Percentiles rank a stretch among this genome's conserved stretches.
phyloP scores from a whole-genome alignment of 805 yeast genomes.

The Blastobotrys peoriensis region DNA sequence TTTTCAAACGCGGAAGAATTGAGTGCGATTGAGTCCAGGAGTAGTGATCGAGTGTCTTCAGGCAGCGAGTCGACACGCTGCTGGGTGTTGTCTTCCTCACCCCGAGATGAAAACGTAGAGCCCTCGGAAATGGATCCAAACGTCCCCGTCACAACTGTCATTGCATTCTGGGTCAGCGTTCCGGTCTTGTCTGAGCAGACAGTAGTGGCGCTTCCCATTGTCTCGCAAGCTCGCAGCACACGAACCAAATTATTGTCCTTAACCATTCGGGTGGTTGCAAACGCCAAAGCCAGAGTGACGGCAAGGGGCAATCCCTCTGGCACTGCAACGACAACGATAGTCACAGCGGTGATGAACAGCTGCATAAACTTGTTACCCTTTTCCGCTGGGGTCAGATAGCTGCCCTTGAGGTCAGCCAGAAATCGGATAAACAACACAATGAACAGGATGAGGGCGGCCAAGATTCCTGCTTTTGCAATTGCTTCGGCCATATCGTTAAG shows the following conservation, averaged over 20 bases:
- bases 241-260: constrained; percentile 95
- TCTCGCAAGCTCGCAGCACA: constrained; percentile 88
- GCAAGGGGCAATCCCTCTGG: constrained; percentile 99
- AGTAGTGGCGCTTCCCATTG: constrained; percentile 98
- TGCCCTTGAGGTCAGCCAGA: constrained; percentile 51
- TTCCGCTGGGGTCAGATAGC: constrained; percentile 49
- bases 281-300: constrained; percentile 92
- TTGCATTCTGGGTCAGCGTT: constrained; percentile 86
- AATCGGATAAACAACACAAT: constrained; percentile 73
- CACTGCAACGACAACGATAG: constrained; percentile 95
- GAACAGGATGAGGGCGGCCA: constrained; percentile 79
- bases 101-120: neutral
- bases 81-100: neutral
- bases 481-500: constrained; percentile 81
- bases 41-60: constrained; percentile 14
- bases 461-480: constrained; percentile 88
- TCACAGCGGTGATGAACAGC: constrained; percentile 83
- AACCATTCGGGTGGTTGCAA: constrained; percentile 98
- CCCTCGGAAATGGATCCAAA: constrained; percentile 40
- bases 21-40: constrained; percentile 56
- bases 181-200: constrained; percentile 97
- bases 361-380: constrained; percentile 82
- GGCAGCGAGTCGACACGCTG: constrained; percentile 12
- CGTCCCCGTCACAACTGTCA: constrained; percentile 81
- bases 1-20: constrained; percentile 92